A percentile compares a stretch with the other conserved stretches of the same genome.
Conservation (phyloP, 1,139 yeast genomes). For the Scheffersomyces insectosa region DNA sequence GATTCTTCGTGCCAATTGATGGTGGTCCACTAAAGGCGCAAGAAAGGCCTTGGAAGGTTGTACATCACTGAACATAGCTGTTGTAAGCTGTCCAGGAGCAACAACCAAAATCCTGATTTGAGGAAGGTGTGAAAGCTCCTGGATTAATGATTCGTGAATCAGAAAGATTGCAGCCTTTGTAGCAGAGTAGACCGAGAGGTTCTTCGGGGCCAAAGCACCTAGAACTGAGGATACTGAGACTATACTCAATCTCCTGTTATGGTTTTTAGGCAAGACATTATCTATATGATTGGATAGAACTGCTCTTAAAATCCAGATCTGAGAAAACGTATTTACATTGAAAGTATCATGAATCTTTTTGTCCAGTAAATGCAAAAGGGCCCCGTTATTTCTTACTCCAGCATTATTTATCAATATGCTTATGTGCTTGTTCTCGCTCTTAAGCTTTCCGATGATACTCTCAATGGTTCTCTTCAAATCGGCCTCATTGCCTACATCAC, state of each 20-base stretch:
- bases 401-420: slow-evolving; percentile 73
- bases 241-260: slow-evolving; percentile 41
- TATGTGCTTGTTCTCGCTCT: slow-evolving; percentile 30
- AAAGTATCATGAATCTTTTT: slow-evolving; percentile 39
- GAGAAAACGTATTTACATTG: slow-evolving; percentile 59
- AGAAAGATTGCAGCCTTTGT: slow-evolving; percentile 65
- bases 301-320: slow-evolving; percentile 48
- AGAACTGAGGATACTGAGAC: slow-evolving; percentile 69
- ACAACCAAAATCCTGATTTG: slow-evolving; percentile 50
- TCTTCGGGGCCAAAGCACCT: slow-evolving; percentile 70
- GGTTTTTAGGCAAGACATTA: slow-evolving; percentile 9
- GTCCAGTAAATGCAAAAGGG: slow-evolving; percentile 37
- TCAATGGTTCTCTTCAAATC: slow-evolving; percentile 23
- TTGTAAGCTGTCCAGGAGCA: slow-evolving; percentile 67
- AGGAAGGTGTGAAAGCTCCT: slow-evolving; percentile 39
- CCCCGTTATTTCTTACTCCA: slow-evolving; percentile 57
- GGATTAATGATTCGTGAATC: slow-evolving; percentile 57
- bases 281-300: slow-evolving; percentile 34
- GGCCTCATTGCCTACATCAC: slow-evolving; percentile 51
- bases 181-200: slow-evolving; percentile 64
- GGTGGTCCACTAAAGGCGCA: slow-evolving; percentile 60
- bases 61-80: slow-evolving; percentile 64
- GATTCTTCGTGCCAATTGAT: slow-evolving; percentile 44
- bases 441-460: slow-evolving; percentile 29
- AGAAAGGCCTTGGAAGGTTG: slow-evolving; percentile 56